These are phyloP conservation scores for Fusarium praegraminearum DNA, from an alignment of 2,329 filamentous ascomycete genomes.

Conservation along the genomic window DNA sequence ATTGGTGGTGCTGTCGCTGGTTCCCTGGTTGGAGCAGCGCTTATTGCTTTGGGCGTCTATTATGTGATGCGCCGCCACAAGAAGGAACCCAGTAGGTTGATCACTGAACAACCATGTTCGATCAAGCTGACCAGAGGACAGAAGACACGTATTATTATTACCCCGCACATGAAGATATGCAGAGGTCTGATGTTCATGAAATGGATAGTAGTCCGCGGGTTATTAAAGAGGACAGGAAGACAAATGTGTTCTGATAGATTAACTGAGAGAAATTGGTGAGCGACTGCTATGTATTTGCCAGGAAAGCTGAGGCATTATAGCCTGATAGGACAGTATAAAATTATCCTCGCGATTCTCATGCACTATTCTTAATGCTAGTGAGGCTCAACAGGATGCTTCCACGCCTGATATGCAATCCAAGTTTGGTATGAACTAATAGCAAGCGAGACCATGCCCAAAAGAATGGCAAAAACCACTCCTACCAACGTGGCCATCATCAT, in stretches of 20 bases:
- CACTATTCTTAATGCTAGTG: background rate
- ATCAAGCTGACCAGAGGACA: background rate
- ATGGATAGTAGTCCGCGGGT: conserved; percentile 2
- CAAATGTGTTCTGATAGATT: background rate
- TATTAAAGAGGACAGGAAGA: background rate
- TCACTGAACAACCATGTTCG: too few species aligned
- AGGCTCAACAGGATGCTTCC: conserved; percentile 3
- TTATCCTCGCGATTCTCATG: fast-evolving
- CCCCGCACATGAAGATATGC: conserved; percentile 8
- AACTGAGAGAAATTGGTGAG: fast-evolving
- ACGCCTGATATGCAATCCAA: conserved; percentile 1
- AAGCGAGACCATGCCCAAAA: background rate
- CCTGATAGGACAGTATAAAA: background rate
- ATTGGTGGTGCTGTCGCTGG: conserved; percentile 28
- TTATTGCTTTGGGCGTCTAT: conserved; percentile 11
- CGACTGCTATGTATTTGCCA: background rate
- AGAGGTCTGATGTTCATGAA: conserved; percentile 2
- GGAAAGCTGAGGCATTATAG: fast-evolving
- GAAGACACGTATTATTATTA: conserved; percentile 11
- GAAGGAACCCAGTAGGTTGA: background rate
- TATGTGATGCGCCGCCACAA: conserved; percentile 4
- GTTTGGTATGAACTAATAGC: conserved; percentile 1
- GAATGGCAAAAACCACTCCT: background rate
- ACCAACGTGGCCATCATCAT: background rate
- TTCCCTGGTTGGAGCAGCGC: background rate